Conservation (phyloP, 345 rosid genomes). For the Hevea brasiliensis region DNA sequence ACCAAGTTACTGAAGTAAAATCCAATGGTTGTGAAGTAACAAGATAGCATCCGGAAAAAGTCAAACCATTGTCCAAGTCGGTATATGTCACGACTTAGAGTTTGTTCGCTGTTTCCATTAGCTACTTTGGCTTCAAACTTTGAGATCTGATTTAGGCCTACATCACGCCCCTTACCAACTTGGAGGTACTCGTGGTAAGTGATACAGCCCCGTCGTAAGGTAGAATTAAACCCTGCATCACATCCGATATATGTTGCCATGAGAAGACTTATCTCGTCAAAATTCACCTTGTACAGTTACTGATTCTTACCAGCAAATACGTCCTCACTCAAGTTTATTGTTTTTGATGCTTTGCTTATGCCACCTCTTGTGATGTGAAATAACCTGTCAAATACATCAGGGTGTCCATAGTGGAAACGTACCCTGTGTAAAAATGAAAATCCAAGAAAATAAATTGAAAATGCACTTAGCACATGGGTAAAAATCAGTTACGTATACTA, state of each 20-base stretch:
- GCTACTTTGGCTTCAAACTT: constrained; percentile 98
- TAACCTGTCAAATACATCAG: constrained; percentile 88
- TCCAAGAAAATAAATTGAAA: constrained; percentile 5
- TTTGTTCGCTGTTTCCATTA: constrained; percentile 96
- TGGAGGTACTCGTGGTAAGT: constrained; percentile 88
- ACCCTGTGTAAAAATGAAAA: constrained; percentile 51
- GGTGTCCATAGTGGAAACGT: constrained; percentile 96
- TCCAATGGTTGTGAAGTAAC: constrained; percentile 94
- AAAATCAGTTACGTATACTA: background rate
- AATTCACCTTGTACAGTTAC: constrained; percentile 15
- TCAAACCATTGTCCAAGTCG: constrained; percentile 86
- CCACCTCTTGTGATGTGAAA: constrained; percentile 99
- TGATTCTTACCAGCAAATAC: constrained; percentile 74
- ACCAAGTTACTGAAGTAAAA: constrained; percentile 94
- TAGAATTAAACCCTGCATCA: constrained; percentile 74
- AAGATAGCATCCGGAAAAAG: constrained; percentile 94
- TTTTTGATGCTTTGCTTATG: constrained; percentile 94
- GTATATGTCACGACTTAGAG: constrained; percentile 84
- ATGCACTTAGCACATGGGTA: constrained; percentile 2
- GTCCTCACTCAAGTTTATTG: constrained; percentile 90
- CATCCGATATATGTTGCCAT: constrained; percentile 20
- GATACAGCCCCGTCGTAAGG: constrained; percentile 73
- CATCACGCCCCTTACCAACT: constrained; percentile 99
- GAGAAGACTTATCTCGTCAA: constrained; percentile 13
- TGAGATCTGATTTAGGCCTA: constrained; percentile 92